phyloP scores from a whole-genome alignment of 2,329 filamentous ascomycete genomes.

The Celoporthe dispersa region DNA sequence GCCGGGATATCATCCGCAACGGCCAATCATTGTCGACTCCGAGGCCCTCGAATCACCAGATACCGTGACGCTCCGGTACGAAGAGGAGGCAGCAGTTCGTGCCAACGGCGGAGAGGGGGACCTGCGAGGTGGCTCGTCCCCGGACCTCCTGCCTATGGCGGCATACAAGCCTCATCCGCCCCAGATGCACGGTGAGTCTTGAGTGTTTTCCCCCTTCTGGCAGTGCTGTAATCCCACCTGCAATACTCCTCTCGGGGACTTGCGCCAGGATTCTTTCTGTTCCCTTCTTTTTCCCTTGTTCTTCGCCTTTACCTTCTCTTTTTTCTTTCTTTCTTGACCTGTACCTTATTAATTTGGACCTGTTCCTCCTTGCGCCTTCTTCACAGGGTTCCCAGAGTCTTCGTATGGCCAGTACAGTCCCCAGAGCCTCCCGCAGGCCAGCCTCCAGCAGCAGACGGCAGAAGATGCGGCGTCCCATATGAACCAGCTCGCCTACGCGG shows the following conservation, averaged over 20 bases:
- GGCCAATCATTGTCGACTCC: constrained; percentile 60
- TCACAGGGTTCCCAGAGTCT: constrained; percentile 48
- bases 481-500: constrained; percentile 60
- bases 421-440: constrained; percentile 43
- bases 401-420: constrained; percentile 56
- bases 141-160: constrained; percentile 73
- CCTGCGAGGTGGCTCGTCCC: constrained; percentile 61
- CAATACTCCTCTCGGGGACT: no score
- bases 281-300: no score
- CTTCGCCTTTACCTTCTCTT: background rate
- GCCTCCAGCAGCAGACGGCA: constrained; percentile 44
- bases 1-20: constrained; percentile 58
- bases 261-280: no score
- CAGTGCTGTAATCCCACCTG: no score
- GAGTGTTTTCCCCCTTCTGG: constrained; percentile 3
- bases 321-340: background rate
- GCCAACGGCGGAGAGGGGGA: constrained; percentile 52
- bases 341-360: constrained; percentile 4
- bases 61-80: constrained; percentile 60
- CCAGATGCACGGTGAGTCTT: constrained; percentile 84
- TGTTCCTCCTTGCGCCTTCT: background rate
- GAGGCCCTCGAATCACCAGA: constrained; percentile 62
- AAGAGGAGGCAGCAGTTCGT: constrained; percentile 57
- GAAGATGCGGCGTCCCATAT: constrained; percentile 57
- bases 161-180: constrained; percentile 79